Base-by-base conservation (phyloP, 1,139 yeast species). In the Nematodospora anomalae region DNA sequence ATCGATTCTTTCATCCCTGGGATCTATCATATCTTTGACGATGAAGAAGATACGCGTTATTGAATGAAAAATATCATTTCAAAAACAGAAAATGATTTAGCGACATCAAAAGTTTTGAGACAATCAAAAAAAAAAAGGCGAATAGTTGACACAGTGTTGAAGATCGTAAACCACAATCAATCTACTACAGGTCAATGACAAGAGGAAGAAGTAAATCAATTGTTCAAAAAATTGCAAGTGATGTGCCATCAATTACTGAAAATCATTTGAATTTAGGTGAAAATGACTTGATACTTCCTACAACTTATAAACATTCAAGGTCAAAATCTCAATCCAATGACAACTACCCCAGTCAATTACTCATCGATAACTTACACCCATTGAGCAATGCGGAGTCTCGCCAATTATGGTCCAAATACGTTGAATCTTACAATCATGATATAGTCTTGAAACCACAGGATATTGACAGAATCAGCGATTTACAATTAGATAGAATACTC, bases 191-290 rank as follows among this genome's bases (percentile, higher is more conserved):
- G 21, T 18, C 21, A 18, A 65, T 64, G 71, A 49, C 65, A 31
- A 52, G 75, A 41, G 53, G 50, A 15, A 57, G 83, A 52, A 68
- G 79, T 36, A 68, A 71, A 41, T 77, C 84, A 4, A 69, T 76
- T 41, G 82, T 78, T 2, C 65, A 66, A 40, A 52, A 55, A 36
- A 65, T 70, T 26, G 74, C 76, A 4, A 56, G 59, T 40, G 72
- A 67, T 28, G 60, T 62, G 12, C 72, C 71, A 4, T 41, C 13
- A 4, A 26, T 55, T 5, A 46, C 47, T 8, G 59, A 52, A 5
- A 60, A 52, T 10, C 43, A 41, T n/a, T 33, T 49, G 25, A 35
- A 47, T 33, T 26, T 29, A n/a, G 33, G 33, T 15, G 22, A 27
- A 13, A 27, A 20, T 11, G 34, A 25, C 11, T 3, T 10, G 9